Conservation (phyloP, 371 early-diverging fungal genomes). For the Mucor circinelloides region DNA sequence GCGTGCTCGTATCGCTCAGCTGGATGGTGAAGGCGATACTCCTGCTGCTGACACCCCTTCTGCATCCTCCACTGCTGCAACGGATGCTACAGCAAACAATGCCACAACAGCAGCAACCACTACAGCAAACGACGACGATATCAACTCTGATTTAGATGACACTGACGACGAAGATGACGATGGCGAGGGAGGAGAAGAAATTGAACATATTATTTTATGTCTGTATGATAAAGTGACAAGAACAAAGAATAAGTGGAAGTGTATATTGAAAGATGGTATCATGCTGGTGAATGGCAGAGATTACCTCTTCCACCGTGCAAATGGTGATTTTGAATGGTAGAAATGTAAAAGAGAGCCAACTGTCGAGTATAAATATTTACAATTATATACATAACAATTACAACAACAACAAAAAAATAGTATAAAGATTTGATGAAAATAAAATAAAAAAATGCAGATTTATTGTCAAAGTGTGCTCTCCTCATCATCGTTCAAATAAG, state of each 20-base stretch:
- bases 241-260: conserved; percentile 98
- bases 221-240: conserved; percentile 94
- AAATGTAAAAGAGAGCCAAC: not conserved
- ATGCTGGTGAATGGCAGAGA: conserved; percentile 93
- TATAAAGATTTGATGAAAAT: not conserved
- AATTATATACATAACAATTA: not conserved
- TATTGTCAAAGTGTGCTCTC: not conserved
- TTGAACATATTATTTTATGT: conserved; percentile 88
- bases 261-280: conserved; percentile 93
- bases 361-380: not conserved
- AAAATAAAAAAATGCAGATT: not conserved
- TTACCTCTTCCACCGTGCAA: conserved; percentile 91
- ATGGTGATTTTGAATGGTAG: conserved; percentile 95
- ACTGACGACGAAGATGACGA: conserved; percentile 74
- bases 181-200: conserved; percentile 78
- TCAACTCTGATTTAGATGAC: conserved; percentile 87
- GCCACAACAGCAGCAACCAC: conserved; percentile 15
- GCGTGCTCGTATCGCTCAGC: conserved; percentile 30
- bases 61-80: not conserved
- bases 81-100: not conserved
- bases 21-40: conserved; percentile 57
- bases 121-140: conserved; percentile 65
- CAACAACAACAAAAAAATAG: not conserved
- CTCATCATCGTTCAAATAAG: conserved; percentile 15
- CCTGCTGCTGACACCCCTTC: conserved; percentile 23